Percentiles rank a stretch among this genome's conserved stretches.
Evolutionary conservation across 768 basidiomycete species (phyloP).

Genomic region (Suillus variegatus): DNA sequence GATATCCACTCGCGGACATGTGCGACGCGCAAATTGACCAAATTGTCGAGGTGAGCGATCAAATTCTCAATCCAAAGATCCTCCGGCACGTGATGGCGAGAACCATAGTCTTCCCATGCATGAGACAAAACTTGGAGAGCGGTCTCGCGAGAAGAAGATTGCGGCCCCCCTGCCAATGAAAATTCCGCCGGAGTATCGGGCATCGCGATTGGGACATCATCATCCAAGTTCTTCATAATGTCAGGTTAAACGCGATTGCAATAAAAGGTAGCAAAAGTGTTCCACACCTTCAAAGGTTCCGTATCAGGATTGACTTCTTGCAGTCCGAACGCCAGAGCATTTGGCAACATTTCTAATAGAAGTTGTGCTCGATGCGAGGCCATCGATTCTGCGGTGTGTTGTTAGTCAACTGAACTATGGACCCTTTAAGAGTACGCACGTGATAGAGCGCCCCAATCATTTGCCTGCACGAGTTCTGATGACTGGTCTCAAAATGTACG

Average conservation of each 20-base stretch:
- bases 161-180: conserved; percentile 25
- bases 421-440: conserved; percentile 38
- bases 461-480: conserved; percentile 39
- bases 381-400: conserved; percentile 41
- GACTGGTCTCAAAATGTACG: neutral
- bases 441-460: conserved; percentile 66
- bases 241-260: neutral
- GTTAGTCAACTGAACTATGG: neutral
- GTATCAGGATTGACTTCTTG: conserved; percentile 45
- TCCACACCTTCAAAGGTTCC: conserved; percentile 51
- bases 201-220: conserved; percentile 40
- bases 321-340: conserved; percentile 50
- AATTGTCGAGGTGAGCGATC: conserved; percentile 35
- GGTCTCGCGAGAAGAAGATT: conserved; percentile 19
- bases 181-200: conserved; percentile 41
- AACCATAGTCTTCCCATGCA: conserved; percentile 33
- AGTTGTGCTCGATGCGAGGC: conserved; percentile 49
- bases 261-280: conserved; percentile 1
- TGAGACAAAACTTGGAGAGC: conserved; percentile 17
- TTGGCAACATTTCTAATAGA: conserved; percentile 42
- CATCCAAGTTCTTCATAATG: conserved; percentile 50
- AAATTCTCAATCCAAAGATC: conserved; percentile 43
- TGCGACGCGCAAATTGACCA: conserved; percentile 44
- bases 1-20: conserved; percentile 55
- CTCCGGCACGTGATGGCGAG: conserved; percentile 40